Conservation (phyloP, 2,329 filamentous ascomycete species). For the Colletotrichum acutatum region DNA sequence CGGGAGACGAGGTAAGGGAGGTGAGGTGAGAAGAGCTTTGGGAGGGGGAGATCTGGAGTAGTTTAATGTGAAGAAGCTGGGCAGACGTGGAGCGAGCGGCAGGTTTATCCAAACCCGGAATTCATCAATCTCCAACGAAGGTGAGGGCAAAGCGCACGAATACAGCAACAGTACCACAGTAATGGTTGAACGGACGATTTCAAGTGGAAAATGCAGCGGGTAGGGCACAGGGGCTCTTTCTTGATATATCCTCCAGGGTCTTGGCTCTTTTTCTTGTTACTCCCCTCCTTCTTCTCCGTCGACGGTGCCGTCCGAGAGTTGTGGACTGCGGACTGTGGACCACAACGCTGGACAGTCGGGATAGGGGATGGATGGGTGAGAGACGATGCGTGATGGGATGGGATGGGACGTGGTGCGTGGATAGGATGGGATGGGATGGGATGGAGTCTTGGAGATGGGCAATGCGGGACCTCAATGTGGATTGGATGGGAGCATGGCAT, state of each 20-base stretch:
- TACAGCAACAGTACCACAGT: background rate
- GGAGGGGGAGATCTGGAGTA: background rate
- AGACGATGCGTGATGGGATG: constrained; percentile 1
- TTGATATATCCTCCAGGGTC: constrained; percentile 31
- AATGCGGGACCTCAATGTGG: constrained; percentile 6
- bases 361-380: constrained; percentile 13
- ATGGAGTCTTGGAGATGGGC: constrained; percentile 19
- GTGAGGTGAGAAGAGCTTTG: background rate
- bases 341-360: constrained; percentile 18
- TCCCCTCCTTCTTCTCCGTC: background rate
- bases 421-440: constrained; percentile 26
- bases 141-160: constrained; percentile 5
- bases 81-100: constrained; percentile 17
- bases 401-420: constrained; percentile 7
- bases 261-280: constrained; percentile 18
- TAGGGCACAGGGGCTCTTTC: constrained; percentile 30
- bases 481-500: constrained; percentile 20
- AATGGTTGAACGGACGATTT: constrained; percentile 1
- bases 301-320: constrained; percentile 19
- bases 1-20: background rate
- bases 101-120: constrained; percentile 18
- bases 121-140: constrained; percentile 30
- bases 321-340: constrained; percentile 22
- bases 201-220: background rate
- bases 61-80: constrained; percentile 3